Conservation (phyloP, 768 basidiomycete genomes). For the Daedaleopsis nitida region DNA sequence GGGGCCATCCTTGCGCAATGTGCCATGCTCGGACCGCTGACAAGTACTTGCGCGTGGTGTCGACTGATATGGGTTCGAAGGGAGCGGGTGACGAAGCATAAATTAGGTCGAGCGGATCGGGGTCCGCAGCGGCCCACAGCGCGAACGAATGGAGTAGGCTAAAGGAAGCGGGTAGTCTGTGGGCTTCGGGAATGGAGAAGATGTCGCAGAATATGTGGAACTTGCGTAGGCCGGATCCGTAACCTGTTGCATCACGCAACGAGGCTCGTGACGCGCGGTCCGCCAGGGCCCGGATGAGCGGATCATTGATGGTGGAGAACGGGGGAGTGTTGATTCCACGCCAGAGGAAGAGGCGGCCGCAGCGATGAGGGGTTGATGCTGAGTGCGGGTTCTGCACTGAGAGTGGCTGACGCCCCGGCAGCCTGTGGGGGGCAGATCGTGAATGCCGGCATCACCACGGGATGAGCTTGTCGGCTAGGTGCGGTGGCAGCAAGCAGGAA, state of each 20-base stretch:
- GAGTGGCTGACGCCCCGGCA: background rate
- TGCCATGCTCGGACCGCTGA: constrained; percentile 41
- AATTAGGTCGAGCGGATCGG: constrained; percentile 14
- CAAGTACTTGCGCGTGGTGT: constrained; percentile 35
- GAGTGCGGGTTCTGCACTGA: constrained; percentile 10
- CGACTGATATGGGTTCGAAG: constrained; percentile 36
- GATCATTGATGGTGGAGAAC: constrained; percentile 21
- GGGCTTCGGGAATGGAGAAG: constrained; percentile 32
- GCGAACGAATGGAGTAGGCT: constrained; percentile 37
- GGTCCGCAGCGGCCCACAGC: constrained; percentile 39
- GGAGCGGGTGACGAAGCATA: constrained; percentile 7
- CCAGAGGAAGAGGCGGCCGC: constrained; percentile 33
- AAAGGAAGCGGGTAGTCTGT: constrained; percentile 31
- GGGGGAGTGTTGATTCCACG: constrained; percentile 35
- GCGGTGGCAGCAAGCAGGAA: background rate
- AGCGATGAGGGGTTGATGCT: constrained; percentile 25
- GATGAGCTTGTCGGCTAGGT: background rate
- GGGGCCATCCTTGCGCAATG: constrained; percentile 40
- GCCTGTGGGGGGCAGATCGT: background rate
- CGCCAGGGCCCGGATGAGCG: constrained; percentile 23
- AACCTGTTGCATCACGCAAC: constrained; percentile 20
- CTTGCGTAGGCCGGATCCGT: constrained; percentile 31
- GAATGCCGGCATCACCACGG: background rate
- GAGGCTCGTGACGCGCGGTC: constrained; percentile 26
- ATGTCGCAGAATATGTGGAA: constrained; percentile 36